Conservation (phyloP, 1,284 basidiomycete genomes). For the Mycena sp. region DNA sequence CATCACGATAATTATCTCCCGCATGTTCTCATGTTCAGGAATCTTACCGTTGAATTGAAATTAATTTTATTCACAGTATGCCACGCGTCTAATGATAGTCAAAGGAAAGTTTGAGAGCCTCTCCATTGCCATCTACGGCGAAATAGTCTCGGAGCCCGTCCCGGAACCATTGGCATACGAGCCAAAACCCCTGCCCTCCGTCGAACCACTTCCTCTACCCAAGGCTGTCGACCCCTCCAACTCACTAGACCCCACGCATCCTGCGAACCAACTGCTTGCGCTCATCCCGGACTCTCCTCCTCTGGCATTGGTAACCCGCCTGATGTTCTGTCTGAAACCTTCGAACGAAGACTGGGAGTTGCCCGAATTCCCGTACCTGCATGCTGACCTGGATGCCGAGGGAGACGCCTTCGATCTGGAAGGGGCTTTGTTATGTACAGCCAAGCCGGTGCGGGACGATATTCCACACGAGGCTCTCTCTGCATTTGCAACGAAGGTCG, state of each 20-base stretch:
- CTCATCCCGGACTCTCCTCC: slow-evolving; percentile 69
- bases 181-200: slow-evolving; percentile 48
- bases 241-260: slow-evolving; percentile 62
- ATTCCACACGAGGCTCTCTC: slow-evolving; percentile 54
- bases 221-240: slow-evolving; percentile 67
- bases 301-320: slow-evolving; percentile 66
- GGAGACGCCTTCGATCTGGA: slow-evolving; percentile 62
- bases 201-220: slow-evolving; percentile 54
- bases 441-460: slow-evolving; percentile 66
- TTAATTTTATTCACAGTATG: slow-evolving; percentile 55
- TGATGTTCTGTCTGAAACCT: slow-evolving; percentile 82
- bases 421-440: slow-evolving; percentile 57
- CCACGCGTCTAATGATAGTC: slow-evolving; percentile 82
- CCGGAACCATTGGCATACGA: slow-evolving; percentile 41
- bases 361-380: slow-evolving; percentile 74
- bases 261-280: slow-evolving; percentile 68
- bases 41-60: slow-evolving; percentile 35
- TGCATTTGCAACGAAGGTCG: slow-evolving; percentile 62
- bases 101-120: slow-evolving; percentile 73
- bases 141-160: slow-evolving; percentile 51
- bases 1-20: too few species aligned
- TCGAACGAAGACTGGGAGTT: slow-evolving; percentile 79
- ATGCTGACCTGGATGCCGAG: slow-evolving; percentile 56
- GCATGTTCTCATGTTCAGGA: neutral
- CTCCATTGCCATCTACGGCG: slow-evolving; percentile 77